Percentiles rank a stretch among this genome's conserved stretches.
Conservation (phyloP, 2,329 filamentous ascomycete species). For the Xylaria sp. region DNA sequence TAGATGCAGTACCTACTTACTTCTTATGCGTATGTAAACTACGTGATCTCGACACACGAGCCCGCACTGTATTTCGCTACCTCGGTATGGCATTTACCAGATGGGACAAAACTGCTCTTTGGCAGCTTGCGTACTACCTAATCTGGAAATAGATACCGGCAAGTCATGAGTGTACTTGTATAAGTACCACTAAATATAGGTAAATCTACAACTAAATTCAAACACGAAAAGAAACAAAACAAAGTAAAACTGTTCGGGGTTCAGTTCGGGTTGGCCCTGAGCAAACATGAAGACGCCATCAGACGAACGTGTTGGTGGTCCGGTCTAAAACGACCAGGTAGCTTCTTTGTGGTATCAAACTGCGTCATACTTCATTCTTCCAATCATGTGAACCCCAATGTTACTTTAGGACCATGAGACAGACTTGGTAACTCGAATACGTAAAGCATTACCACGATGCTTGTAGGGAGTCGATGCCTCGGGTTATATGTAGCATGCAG, state of each 20-base stretch:
- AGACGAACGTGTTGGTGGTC: neutral
- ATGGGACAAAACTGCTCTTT: no score
- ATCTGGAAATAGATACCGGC: neutral
- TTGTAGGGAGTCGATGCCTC: neutral
- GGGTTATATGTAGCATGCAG: neutral
- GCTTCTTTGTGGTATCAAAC: neutral
- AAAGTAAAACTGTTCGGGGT: neutral
- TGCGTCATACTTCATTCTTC: conserved; percentile 6
- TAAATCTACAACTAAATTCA: neutral
- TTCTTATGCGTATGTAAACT: no score
- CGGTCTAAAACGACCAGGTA: neutral
- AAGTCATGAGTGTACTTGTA: neutral
- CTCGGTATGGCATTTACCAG: no score
- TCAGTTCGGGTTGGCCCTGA: neutral
- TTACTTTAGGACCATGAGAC: neutral
- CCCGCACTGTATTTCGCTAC: neutral
- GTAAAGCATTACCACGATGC: neutral
- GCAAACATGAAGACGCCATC: neutral
- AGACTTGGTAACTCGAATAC: neutral
- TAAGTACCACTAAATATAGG: neutral
- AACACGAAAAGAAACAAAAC: neutral
- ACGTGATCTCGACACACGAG: no score
- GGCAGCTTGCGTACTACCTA: neutral
- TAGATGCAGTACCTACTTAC: no score
- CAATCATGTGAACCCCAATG: conserved; percentile 15